Evolutionary conservation across 140 eudicot genomes (phyloP).

Genomic region (Stevia rebaudiana): DNA sequence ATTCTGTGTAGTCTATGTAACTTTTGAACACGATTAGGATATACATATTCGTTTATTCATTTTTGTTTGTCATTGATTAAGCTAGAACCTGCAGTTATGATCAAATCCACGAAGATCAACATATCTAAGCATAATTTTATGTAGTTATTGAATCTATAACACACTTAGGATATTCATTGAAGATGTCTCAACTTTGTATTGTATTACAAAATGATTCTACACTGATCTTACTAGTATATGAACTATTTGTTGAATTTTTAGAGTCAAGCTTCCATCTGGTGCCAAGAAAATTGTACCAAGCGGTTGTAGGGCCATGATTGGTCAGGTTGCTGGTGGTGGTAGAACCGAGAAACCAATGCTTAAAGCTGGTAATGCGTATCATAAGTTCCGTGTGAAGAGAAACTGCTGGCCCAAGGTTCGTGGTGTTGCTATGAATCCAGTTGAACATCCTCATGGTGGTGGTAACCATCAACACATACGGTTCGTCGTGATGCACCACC

Average conservation of each 20-base stretch:
- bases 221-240: background rate
- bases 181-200: background rate
- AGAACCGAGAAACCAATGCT: constrained; percentile 53
- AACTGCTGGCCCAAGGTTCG: constrained; percentile 74
- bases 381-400: constrained; percentile 51
- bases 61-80: background rate
- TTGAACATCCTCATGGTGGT: constrained; percentile 70
- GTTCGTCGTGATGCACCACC: constrained; percentile 66
- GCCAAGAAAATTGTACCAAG: constrained; percentile 55
- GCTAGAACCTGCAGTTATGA: background rate
- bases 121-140: background rate
- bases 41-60: background rate
- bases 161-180: background rate
- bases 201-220: background rate
- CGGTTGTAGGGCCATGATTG: constrained; percentile 58
- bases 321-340: constrained; percentile 63
- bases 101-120: too few species aligned
- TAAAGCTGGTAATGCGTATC: constrained; percentile 54
- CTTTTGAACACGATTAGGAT: background rate
- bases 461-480: constrained; percentile 63
- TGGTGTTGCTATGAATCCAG: constrained; percentile 73
- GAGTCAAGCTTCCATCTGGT: constrained; percentile 61
- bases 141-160: background rate
- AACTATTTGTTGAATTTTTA: background rate
- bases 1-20: background rate